phyloP scores from a whole-genome alignment of 495 filamentous ascomycete species.

The Pyronema domesticum region DNA sequence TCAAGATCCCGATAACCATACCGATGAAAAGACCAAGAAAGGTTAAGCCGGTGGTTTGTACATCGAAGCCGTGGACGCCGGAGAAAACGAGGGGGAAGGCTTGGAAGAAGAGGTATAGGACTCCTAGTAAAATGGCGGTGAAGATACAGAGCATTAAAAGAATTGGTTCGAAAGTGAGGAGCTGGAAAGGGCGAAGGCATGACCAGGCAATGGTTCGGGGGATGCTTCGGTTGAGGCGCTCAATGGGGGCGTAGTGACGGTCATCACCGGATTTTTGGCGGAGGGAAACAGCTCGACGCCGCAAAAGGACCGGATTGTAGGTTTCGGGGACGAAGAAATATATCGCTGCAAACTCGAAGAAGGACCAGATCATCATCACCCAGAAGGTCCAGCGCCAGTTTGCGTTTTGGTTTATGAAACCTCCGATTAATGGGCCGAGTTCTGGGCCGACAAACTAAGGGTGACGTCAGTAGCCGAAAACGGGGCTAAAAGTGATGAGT shows the following conservation, averaged over 20 bases:
- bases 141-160: constrained; percentile 67
- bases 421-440: constrained; percentile 41
- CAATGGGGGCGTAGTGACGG: constrained; percentile 62
- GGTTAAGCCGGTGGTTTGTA: constrained; percentile 64
- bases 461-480: background rate
- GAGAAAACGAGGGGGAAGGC: constrained; percentile 74
- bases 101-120: constrained; percentile 90
- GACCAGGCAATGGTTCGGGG: constrained; percentile 48
- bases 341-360: constrained; percentile 41
- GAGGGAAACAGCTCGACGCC: constrained; percentile 51
- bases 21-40: constrained; percentile 71
- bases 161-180: constrained; percentile 78
- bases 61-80: constrained; percentile 55
- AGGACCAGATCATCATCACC: constrained; percentile 66
- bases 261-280: constrained; percentile 63
- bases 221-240: constrained; percentile 56
- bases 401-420: constrained; percentile 62
- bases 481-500: constrained; percentile 17
- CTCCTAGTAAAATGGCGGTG: constrained; percentile 63
- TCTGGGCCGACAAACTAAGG: constrained; percentile 32
- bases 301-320: constrained; percentile 58
- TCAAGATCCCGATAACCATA: constrained; percentile 36
- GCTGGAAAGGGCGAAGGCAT: constrained; percentile 61
- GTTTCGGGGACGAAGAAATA: constrained; percentile 73
- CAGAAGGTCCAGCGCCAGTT: constrained; percentile 88